A percentile compares a stretch with the other conserved stretches of the same genome.
These are phyloP conservation scores for Phaffomyces antillensis DNA, from an alignment of 805 yeast genomes.

Conservation along the genomic window DNA sequence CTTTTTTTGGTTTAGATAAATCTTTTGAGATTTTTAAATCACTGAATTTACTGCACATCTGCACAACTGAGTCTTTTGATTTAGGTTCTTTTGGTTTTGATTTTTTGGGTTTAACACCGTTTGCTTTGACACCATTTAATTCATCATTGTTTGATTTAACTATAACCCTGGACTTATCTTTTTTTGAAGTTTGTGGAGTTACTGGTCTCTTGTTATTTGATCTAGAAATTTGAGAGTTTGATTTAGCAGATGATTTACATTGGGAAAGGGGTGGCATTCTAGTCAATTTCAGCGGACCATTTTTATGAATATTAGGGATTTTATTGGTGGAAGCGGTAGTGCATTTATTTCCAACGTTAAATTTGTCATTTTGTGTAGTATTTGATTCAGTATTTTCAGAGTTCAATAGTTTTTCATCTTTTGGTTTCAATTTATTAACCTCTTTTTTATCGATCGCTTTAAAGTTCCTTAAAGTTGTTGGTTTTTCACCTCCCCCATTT, in stretches of 20 bases:
- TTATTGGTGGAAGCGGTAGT: too few relatives aligned
- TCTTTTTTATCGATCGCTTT: conserved; percentile 26
- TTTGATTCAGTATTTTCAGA: neutral
- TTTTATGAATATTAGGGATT: too few relatives aligned
- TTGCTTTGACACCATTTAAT: neutral
- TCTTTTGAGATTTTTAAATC: too few relatives aligned
- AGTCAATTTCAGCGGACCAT: too few relatives aligned
- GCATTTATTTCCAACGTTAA: neutral
- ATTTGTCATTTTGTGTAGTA: neutral
- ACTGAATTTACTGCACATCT: too few relatives aligned
- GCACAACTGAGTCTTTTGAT: too few relatives aligned
- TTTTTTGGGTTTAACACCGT: too few relatives aligned
- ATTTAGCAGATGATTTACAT: neutral
- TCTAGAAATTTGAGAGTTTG: neutral
- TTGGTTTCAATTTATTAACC: conserved; percentile 13
- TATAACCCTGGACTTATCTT: neutral
- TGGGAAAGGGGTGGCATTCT: neutral
- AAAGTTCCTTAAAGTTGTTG: conserved; percentile 31
- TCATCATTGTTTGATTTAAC: neutral
- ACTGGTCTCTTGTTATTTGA: neutral
- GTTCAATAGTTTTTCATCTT: conserved; percentile 7
- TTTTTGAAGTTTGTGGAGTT: neutral
- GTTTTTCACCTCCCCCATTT: conserved; percentile 12
- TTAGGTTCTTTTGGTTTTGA: too few relatives aligned
- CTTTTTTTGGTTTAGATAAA: too few relatives aligned